A percentile compares a stretch with the other conserved stretches of the same genome.
These are phyloP conservation scores for Ceriops decandra DNA, from an alignment of 345 rosid genomes.

Conservation along the genomic window DNA sequence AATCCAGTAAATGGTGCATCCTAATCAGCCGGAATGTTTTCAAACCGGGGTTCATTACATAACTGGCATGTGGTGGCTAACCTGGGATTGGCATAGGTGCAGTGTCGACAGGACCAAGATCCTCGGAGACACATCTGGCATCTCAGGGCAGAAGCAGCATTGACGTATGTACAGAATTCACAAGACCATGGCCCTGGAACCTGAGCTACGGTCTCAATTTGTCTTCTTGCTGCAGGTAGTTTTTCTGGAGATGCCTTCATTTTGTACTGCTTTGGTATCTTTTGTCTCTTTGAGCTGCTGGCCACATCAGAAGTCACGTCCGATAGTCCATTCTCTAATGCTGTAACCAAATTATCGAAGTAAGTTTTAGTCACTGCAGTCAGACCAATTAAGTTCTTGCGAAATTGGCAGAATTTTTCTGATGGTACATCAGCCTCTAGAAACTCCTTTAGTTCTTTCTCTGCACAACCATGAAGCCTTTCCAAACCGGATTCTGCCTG, in stretches of 20 bases:
- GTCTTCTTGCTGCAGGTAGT: neutral
- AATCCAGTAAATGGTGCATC: no score
- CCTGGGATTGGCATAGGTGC: conserved; percentile 9
- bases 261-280: neutral
- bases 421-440: neutral
- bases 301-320: conserved; percentile 20
- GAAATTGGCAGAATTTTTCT: conserved; percentile 16
- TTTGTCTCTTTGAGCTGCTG: conserved; percentile 5
- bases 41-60: neutral
- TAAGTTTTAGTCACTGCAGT: conserved; percentile 22
- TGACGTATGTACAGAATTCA: neutral
- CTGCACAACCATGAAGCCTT: conserved; percentile 33
- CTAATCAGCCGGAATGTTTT: no score
- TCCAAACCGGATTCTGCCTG: conserved; percentile 37
- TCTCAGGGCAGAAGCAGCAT: neutral
- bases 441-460: conserved; percentile 24
- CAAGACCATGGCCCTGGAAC: neutral
- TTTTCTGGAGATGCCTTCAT: neutral
- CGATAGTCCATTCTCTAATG: conserved; percentile 37
- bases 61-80: neutral
- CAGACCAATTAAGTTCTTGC: conserved; percentile 14
- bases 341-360: conserved; percentile 35
- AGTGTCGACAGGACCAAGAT: conserved; percentile 2
- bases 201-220: neutral
- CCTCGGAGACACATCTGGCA: conserved; percentile 3